Evolutionary conservation across 352 stramenopile species (phyloP).

Genomic region (Pythium diclinum): DNA sequence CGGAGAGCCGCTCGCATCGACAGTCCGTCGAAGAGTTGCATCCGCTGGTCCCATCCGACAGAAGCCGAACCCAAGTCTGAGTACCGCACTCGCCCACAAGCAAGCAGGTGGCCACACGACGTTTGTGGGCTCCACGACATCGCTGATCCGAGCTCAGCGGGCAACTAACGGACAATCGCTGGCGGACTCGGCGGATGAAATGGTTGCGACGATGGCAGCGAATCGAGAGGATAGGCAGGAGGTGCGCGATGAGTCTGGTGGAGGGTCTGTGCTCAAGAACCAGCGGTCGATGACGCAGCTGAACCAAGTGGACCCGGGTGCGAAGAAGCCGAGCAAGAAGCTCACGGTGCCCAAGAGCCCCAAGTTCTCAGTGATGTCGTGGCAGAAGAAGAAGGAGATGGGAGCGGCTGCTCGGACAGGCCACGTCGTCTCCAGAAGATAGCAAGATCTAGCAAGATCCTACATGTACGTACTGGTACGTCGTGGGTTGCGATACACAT

Average conservation of each 20-base stretch:
- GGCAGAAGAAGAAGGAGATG: slow-evolving; percentile 62
- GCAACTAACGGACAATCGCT: slow-evolving; percentile 44
- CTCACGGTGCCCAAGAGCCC: slow-evolving; percentile 75
- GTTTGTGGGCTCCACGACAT: slow-evolving; percentile 63
- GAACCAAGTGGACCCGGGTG: slow-evolving; percentile 22
- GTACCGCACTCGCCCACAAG: slow-evolving; percentile 10
- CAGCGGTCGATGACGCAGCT: slow-evolving; percentile 42
- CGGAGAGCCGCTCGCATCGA: not conserved
- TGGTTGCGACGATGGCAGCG: slow-evolving; percentile 39
- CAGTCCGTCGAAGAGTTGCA: slow-evolving; percentile 7
- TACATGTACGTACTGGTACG: no score
- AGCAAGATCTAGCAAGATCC: no score
- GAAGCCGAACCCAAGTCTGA: slow-evolving; percentile 8
- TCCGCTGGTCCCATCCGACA: slow-evolving; percentile 26
- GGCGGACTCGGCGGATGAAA: slow-evolving; percentile 44
- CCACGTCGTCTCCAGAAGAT: slow-evolving; percentile 9
- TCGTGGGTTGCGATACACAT: no score
- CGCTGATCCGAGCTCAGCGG: slow-evolving; percentile 61
- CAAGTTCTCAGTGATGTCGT: slow-evolving; percentile 86
- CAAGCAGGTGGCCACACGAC: slow-evolving; percentile 11
- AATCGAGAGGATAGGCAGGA: slow-evolving; percentile 5
- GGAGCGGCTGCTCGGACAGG: not conserved
- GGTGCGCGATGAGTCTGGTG: slow-evolving; percentile 14
- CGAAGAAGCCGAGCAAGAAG: slow-evolving; percentile 34
- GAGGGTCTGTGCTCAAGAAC: slow-evolving; percentile 27